A percentile compares a stretch with the other conserved stretches of the same genome.
phyloP scores from a whole-genome alignment of 2,329 filamentous ascomycete genomes.

The Chrysoporthe puriensis region DNA sequence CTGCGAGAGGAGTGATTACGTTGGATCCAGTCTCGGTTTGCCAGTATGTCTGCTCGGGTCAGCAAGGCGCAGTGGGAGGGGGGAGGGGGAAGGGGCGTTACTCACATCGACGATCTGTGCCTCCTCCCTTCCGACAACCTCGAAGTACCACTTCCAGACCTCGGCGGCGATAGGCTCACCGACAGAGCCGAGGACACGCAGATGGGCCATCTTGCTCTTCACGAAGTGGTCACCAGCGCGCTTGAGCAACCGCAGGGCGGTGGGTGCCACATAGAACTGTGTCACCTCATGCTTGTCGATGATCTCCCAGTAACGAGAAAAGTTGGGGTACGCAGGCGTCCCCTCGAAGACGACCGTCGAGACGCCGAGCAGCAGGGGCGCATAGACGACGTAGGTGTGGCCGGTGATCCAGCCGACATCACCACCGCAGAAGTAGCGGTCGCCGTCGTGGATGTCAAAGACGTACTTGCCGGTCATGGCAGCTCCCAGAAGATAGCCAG shows the following conservation, averaged over 20 bases:
- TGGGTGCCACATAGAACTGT: slow-evolving; percentile 98
- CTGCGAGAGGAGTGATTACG: slow-evolving; percentile 90
- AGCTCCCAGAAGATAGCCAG: slow-evolving; percentile 90
- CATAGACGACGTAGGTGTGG: slow-evolving; percentile 97
- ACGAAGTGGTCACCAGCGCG: slow-evolving; percentile 93
- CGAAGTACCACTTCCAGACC: slow-evolving; percentile 99
- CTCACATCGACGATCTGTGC: slow-evolving; percentile 92
- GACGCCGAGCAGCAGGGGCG: slow-evolving; percentile 88
- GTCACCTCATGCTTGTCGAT: slow-evolving; percentile 94
- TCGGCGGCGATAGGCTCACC: slow-evolving; percentile 97
- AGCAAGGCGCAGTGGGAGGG: slow-evolving; percentile 10
- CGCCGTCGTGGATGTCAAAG: slow-evolving; percentile 94
- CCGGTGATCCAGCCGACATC: slow-evolving; percentile 99
- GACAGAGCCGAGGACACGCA: slow-evolving; percentile 90
- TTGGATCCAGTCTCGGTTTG: slow-evolving; percentile 98
- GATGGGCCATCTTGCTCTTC: slow-evolving; percentile 83
- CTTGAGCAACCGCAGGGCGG: slow-evolving; percentile 90
- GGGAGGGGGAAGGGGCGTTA: slow-evolving; percentile 33
- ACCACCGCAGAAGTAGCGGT: slow-evolving; percentile 96
- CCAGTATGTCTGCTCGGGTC: slow-evolving; percentile 83
- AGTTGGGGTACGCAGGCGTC: slow-evolving; percentile 95
- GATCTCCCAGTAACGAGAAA: slow-evolving; percentile 98
- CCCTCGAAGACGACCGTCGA: slow-evolving; percentile 97
- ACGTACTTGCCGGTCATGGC: slow-evolving; percentile 97
- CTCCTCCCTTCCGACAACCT: slow-evolving; percentile 90